Base-by-base conservation (phyloP, 2,329 filamentous ascomycete genomes). In the Uncinocarpus reesii region DNA sequence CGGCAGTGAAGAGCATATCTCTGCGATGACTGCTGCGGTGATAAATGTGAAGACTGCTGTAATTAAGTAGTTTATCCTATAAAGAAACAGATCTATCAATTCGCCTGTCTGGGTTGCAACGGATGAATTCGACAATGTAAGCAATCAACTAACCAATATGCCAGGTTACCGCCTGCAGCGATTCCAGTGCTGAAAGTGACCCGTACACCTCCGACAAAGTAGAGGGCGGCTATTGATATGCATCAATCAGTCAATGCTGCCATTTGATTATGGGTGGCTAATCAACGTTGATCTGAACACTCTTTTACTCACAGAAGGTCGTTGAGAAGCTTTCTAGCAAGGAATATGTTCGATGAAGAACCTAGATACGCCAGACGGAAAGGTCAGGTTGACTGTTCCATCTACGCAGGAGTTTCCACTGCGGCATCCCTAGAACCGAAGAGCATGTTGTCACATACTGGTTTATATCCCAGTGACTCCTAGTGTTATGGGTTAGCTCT, bases 131-230 rank as follows among this genome's bases (percentile, higher is more conserved):
- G n/a, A n/a, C n/a, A 36, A 36, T 36, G 15, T 18, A 5, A 56
- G 45, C 16, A 29, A 45, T 23, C 10, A 24, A 43, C 60, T 32
- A 57, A 76, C 76, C 77, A 80, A 57, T 80, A 80, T 6, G 77
- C 77, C 42, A 79, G 60, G 52, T 77, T 77, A 35, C 77, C 77
- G 47, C 78, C 77, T 15, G 77, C 76, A 21, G 74, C 76, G 31
- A 80, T 78, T 52, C 77, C 77, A 8, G 77, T 80, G n/a, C 73
- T 78, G 57, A 78, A 80, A 0, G 77, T 79, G 1, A 78, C 75
- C 34, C 77, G 71, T 32, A 79, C 74, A 50, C 74, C 77, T 24
- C 77, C 77, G 37, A 80, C 71, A 49, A 79, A 79, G 61, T 79
- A 80, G 1, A 80, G 64, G 1, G 77, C 77, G 52, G 77, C 77